phyloP scores from a whole-genome alignment of 2,329 filamentous ascomycete species.

The Coniosporium tulheliwenetii region DNA sequence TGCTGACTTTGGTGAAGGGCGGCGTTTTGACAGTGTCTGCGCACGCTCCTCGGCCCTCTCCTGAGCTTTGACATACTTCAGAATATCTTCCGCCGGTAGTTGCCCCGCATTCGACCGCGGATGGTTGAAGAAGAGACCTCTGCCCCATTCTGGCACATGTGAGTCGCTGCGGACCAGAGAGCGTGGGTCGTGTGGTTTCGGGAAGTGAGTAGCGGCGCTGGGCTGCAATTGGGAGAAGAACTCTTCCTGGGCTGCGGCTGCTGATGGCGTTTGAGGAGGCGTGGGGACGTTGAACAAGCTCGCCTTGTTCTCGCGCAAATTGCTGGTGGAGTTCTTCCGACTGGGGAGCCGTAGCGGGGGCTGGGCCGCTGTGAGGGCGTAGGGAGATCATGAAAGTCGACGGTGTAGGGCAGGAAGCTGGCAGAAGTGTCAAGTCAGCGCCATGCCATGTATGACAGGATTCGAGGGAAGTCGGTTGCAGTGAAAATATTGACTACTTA shows the following conservation, averaged over 20 bases:
- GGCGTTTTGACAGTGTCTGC: conserved; percentile 5
- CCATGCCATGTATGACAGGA: conserved; percentile 3
- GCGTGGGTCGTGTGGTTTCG: conserved; percentile 28
- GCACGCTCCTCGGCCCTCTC: conserved; percentile 15
- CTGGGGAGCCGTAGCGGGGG: conserved; percentile 15
- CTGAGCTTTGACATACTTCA: conserved; percentile 40
- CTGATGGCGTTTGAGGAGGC: conserved; percentile 26
- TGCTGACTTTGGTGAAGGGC: conserved; percentile 7
- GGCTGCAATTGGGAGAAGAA: conserved; percentile 28
- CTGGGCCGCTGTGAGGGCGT: conserved; percentile 15
- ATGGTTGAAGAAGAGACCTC: conserved; percentile 51
- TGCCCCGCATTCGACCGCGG: conserved; percentile 60
- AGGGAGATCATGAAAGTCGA: conserved; percentile 62
- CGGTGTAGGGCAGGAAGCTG: conserved; percentile 83
- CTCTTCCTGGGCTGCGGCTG: conserved; percentile 21
- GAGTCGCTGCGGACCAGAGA: conserved; percentile 56
- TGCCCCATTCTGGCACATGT: conserved; percentile 63
- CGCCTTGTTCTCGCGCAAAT: conserved; percentile 14
- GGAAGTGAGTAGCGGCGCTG: conserved; percentile 38
- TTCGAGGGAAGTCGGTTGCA: not conserved
- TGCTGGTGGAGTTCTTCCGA: conserved; percentile 30
- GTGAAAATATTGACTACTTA: conserved; percentile 21
- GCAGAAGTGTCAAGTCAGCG: conserved; percentile 1
- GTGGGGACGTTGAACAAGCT: conserved; percentile 23
- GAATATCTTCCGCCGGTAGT: conserved; percentile 59